phyloP scores from a whole-genome alignment of 441 rosid genomes.

The Daphne laureola region DNA sequence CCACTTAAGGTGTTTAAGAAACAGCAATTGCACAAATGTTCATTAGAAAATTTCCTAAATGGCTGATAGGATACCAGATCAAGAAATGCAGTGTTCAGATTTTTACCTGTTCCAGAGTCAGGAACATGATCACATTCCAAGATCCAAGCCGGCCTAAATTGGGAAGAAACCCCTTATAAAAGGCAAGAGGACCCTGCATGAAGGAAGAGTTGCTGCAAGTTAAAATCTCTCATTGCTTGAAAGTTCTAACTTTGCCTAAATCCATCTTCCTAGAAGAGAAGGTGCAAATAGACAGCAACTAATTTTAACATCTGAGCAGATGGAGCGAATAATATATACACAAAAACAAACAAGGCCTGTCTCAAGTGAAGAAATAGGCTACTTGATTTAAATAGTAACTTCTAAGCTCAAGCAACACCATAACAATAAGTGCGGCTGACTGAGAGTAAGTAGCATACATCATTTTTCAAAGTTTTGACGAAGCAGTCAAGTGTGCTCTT shows the following conservation, averaged over 20 bases:
- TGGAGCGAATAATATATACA: not conserved
- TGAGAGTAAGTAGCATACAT: conserved; percentile 42
- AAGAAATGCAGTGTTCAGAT: not conserved
- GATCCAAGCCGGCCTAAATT: conserved; percentile 97
- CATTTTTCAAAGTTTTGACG: conserved; percentile 76
- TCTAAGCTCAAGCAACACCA: too few species aligned
- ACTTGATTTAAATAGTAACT: too few species aligned
- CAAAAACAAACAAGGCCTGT: not conserved
- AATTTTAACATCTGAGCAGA: too few species aligned
- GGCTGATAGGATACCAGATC: not conserved
- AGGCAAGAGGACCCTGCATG: conserved; percentile 85
- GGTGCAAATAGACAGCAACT: too few species aligned
- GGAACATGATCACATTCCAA: conserved; percentile 98
- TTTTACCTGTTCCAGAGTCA: conserved; percentile 89
- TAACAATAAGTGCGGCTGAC: not conserved
- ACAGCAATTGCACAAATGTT: not conserved
- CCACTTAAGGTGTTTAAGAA: not conserved
- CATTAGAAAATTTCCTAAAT: not conserved
- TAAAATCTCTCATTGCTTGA: not conserved
- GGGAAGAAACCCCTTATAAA: conserved; percentile 93
- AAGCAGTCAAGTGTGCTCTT: conserved; percentile 91
- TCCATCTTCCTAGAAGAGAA: too few species aligned
- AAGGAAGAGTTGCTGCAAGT: conserved; percentile 10
- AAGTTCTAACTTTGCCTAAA: too few species aligned
- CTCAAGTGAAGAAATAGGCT: not conserved